These are phyloP conservation scores for Candida gorgasii DNA, from an alignment of 805 yeast species.

Conservation along the genomic window DNA sequence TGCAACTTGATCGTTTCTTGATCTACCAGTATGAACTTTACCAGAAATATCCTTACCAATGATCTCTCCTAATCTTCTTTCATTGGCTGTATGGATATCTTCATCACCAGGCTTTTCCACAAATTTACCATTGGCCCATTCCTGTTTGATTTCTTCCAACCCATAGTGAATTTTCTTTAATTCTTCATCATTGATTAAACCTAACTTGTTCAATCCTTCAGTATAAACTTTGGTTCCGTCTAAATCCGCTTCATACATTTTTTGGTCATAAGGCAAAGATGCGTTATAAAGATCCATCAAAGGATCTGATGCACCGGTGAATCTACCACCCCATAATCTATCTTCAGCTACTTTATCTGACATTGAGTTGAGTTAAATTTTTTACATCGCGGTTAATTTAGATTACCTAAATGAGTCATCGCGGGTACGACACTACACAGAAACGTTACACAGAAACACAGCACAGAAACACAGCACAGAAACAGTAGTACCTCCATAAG, in stretches of 20 bases:
- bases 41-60: slow-evolving; percentile 95
- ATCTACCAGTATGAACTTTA: slow-evolving; percentile 98
- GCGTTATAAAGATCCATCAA: slow-evolving; percentile 97
- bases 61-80: slow-evolving; percentile 93
- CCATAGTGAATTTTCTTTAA: slow-evolving; percentile 82
- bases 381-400: slow-evolving; percentile 18
- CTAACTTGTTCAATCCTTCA: slow-evolving; percentile 76
- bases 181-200: slow-evolving; percentile 72
- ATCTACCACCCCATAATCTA: slow-evolving; percentile 97
- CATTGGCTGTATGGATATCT: slow-evolving; percentile 98
- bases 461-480: too few relatives aligned
- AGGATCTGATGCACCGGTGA: slow-evolving; percentile 96
- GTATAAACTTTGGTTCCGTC: slow-evolving; percentile 95
- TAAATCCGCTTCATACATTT: slow-evolving; percentile 91
- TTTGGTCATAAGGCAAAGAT: slow-evolving; percentile 91
- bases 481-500: too few relatives aligned
- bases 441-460: too few relatives aligned
- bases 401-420: slow-evolving; percentile 9
- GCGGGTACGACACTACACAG: slow-evolving; percentile 23
- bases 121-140: slow-evolving; percentile 75
- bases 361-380: slow-evolving; percentile 7
- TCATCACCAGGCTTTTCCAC: slow-evolving; percentile 88
- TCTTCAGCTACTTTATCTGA: slow-evolving; percentile 55
- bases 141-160: slow-evolving; percentile 64
- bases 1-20: slow-evolving; percentile 98